Base-by-base conservation (phyloP, 2,329 filamentous ascomycete species). In the Colletotrichum cuscutae region DNA sequence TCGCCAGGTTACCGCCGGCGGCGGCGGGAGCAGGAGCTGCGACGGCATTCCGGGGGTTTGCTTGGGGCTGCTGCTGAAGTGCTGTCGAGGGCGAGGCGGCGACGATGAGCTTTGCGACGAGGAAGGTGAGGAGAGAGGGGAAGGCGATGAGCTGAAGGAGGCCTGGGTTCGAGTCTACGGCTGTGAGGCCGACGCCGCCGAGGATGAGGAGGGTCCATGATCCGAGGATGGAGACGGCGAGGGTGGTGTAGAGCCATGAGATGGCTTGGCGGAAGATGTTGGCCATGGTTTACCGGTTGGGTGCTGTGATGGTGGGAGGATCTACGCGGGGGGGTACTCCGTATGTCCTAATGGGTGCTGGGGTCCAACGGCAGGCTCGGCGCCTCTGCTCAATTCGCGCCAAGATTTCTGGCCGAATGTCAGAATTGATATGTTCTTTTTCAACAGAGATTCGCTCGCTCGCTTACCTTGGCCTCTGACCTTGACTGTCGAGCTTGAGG, bases 51-150 rank as follows among this genome's bases (percentile, higher is more conserved):
- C 49, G 7, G 28, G 22, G 5, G 30, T 35, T 24, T 4, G 56
- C 19, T 12, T 30, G n/a, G 4, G 62, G 9, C 9, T 7, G 7
- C 42, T 37, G 12, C 30, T 12, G n/a, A 5, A 28, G 1, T 5
- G 26, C 13, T 19, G 56, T n/a, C 4, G 65, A 32, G 13, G 59
- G 15, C 0, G 60, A 58, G 11, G 60, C 65, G 53, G 57, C 67
- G 26, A 66, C 67, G 52, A 73, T 52, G 46, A 71, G 67, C 22
- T 66, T 71, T 11, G 71, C 66, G 22, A 71, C 67, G 26, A 73
- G 71, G 26, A 71, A 73, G 8, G 71, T 73, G 2, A 73, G 52
- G 9, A 73, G 67, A n/a, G 71, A 73, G 32, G 71, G 71, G 4
- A 60, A 35, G 12, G 71, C 71, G 56, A 73, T 71, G 46, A 73